Evolutionary conservation across 2,329 filamentous ascomycete genomes (phyloP).

Genomic region (Aspergillus sp.): DNA sequence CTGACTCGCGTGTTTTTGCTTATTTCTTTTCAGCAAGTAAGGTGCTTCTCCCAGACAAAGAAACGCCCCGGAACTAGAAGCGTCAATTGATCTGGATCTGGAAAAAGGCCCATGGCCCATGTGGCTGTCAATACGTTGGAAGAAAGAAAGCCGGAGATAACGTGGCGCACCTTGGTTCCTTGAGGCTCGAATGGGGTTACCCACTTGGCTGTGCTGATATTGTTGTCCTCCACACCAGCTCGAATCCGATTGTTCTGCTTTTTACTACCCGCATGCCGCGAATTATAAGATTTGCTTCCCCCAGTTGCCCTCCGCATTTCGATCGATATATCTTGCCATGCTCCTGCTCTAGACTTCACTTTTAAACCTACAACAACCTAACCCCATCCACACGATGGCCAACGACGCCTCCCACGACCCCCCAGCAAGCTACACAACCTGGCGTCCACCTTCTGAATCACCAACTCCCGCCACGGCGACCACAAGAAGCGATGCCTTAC

Average conservation of each 20-base stretch:
- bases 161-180: not conserved
- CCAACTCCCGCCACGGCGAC: slow-evolving; percentile 7
- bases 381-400: not conserved
- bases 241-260: not conserved
- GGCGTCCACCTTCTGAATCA: slow-evolving; percentile 12
- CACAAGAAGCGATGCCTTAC: slow-evolving; percentile 27
- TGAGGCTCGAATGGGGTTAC: not conserved
- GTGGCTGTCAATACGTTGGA: not conserved
- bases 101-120: not conserved
- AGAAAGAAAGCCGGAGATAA: not conserved
- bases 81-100: not conserved
- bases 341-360: not conserved
- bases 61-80: not conserved
- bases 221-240: not conserved
- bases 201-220: not conserved
- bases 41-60: not conserved
- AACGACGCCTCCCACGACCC: not conserved
- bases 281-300: not conserved
- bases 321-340: not conserved
- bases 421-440: slow-evolving; percentile 15
- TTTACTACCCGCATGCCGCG: not conserved
- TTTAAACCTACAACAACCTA: not conserved
- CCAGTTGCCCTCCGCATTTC: too few relatives aligned
- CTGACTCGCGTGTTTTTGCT: too few relatives aligned
- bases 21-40: not conserved